Conservation (phyloP, 2,329 filamentous ascomycete species). For the Myriangium duriaei region DNA sequence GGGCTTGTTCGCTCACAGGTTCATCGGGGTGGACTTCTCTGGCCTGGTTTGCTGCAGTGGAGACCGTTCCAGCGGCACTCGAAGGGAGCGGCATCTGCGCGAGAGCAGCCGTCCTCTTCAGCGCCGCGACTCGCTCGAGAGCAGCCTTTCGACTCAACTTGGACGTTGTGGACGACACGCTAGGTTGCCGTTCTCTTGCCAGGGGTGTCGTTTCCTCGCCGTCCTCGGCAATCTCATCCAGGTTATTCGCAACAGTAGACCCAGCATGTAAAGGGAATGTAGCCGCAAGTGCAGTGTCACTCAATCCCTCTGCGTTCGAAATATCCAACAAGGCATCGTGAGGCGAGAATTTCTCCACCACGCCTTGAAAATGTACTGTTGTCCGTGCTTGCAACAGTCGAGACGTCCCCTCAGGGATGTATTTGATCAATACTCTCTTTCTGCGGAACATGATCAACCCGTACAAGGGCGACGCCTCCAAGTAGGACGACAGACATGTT, state of each 20-base stretch:
- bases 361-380: conserved; percentile 52
- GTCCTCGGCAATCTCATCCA: conserved; percentile 92
- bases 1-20: not conserved
- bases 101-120: not conserved
- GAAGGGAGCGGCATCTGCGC: not conserved
- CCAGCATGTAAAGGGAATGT: conserved; percentile 84
- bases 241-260: conserved; percentile 69
- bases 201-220: conserved; percentile 51
- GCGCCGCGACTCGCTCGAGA: conserved; percentile 6
- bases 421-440: conserved; percentile 84
- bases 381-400: conserved; percentile 84
- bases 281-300: conserved; percentile 74
- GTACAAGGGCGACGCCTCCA: conserved; percentile 78
- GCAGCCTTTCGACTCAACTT: conserved; percentile 7
- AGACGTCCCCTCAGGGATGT: conserved; percentile 81
- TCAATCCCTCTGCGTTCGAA: conserved; percentile 60
- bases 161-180: not conserved
- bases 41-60: not conserved
- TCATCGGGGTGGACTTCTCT: too few relatives aligned
- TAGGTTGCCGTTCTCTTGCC: not conserved
- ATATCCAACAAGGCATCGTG: conserved; percentile 80
- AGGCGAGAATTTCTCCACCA: conserved; percentile 59
- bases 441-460: conserved; percentile 83
- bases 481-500: conserved; percentile 62
- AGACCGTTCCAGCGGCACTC: not conserved